Percentiles rank a stretch among this genome's conserved stretches.
phyloP scores from a whole-genome alignment of 441 rosid species.

The Jatropha multifida region DNA sequence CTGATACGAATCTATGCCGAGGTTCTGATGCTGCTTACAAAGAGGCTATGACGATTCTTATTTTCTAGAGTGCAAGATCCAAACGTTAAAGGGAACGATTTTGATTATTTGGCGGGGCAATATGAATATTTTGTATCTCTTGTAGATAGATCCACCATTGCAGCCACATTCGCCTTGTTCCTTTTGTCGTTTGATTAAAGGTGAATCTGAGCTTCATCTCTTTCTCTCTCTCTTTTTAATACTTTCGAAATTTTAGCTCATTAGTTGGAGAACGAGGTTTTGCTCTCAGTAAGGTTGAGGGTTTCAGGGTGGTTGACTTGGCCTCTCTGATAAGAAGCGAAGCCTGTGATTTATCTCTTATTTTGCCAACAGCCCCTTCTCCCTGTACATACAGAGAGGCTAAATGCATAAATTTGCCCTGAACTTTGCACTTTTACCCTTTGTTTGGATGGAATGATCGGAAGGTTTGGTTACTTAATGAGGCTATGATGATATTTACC shows the following conservation, averaged over 20 bases:
- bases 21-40: too few relatives aligned
- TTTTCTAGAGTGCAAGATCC: neutral
- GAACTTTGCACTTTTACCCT: too few relatives aligned
- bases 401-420: too few relatives aligned
- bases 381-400: too few relatives aligned
- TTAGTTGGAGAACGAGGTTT: constrained; percentile 24
- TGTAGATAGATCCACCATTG: neutral
- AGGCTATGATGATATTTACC: neutral
- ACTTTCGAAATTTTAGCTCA: too few relatives aligned
- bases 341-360: constrained; percentile 33
- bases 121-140: too few relatives aligned
- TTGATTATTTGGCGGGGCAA: neutral
- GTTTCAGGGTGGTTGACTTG: constrained; percentile 8
- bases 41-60: neutral
- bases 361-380: neutral
- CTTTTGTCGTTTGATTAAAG: neutral
- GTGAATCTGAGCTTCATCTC: neutral
- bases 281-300: too few relatives aligned
- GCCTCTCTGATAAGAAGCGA: constrained; percentile 7
- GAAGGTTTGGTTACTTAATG: too few relatives aligned
- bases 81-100: neutral
- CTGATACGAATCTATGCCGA: too few relatives aligned
- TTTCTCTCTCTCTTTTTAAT: too few relatives aligned
- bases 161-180: neutral
- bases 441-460: too few relatives aligned